Percentiles rank a stretch among this genome's conserved stretches.
These are phyloP conservation scores for Eucommia ulmoides DNA, from an alignment of 257 asterid genomes.

Conservation along the genomic window DNA sequence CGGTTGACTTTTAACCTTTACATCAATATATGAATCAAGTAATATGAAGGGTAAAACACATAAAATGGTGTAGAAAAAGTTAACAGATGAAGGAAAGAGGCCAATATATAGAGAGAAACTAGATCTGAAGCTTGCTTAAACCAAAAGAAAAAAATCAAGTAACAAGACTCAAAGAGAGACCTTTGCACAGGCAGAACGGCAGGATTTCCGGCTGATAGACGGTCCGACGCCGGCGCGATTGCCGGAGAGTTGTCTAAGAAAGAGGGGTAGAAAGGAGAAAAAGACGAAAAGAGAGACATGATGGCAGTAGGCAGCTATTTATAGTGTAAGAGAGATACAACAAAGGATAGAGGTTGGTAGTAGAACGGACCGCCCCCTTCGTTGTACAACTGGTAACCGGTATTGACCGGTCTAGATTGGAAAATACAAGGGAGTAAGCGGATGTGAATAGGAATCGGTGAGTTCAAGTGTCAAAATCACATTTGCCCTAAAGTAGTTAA, in stretches of 20 bases:
- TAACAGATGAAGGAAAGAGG: background rate
- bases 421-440: no score
- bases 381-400: no score
- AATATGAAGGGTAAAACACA: background rate
- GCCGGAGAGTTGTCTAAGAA: background rate
- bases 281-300: background rate
- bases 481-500: no score
- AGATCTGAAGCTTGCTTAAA: background rate
- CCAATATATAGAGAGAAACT: background rate
- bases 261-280: background rate
- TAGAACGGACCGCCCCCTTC: background rate
- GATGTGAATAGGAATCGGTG: no score
- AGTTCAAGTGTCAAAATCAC: no score
- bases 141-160: no score
- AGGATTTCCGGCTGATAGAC: background rate
- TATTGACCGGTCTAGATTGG: no score
- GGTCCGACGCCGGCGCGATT: background rate
- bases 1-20: background rate
- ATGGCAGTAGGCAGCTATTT: background rate
- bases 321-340: background rate
- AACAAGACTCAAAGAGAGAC: background rate
- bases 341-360: background rate
- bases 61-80: background rate
- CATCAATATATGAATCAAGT: background rate
- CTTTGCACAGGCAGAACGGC: background rate